Evolutionary conservation across 2,329 filamentous ascomycete species (phyloP).

Genomic region (Paracamarosporium sp.): DNA sequence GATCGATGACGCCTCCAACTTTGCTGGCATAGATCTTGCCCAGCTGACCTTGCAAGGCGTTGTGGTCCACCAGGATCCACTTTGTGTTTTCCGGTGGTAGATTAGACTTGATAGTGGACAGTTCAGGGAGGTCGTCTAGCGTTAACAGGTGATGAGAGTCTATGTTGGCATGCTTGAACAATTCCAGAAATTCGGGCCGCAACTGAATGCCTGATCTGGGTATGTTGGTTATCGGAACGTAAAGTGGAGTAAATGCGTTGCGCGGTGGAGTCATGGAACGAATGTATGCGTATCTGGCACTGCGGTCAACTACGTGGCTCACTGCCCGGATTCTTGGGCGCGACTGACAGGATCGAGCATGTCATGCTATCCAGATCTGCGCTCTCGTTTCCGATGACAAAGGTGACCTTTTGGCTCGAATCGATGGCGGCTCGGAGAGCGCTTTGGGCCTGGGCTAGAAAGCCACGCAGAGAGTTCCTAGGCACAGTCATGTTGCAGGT

Average conservation of each 20-base stretch:
- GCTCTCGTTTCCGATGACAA: conserved; percentile 63
- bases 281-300: conserved; percentile 68
- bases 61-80: conserved; percentile 84
- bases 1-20: conserved; percentile 75
- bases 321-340: not conserved
- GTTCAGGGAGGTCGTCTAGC: conserved; percentile 62
- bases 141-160: conserved; percentile 69
- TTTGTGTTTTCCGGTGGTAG: conserved; percentile 63
- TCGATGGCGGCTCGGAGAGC: conserved; percentile 50
- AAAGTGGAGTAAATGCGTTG: conserved; percentile 57
- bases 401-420: conserved; percentile 50
- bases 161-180: conserved; percentile 68
- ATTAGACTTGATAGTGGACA: conserved; percentile 56
- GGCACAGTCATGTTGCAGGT: conserved; percentile 48
- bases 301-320: not conserved
- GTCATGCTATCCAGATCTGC: conserved; percentile 81
- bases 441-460: conserved; percentile 54
- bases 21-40: conserved; percentile 58
- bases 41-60: conserved; percentile 70
- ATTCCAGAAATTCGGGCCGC: conserved; percentile 74
- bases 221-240: conserved; percentile 78
- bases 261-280: conserved; percentile 63
- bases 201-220: conserved; percentile 70
- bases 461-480: conserved; percentile 54
- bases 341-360: conserved; percentile 62